Conservation (phyloP, 176 grass and related monocot species). For the Triticum urartu region DNA sequence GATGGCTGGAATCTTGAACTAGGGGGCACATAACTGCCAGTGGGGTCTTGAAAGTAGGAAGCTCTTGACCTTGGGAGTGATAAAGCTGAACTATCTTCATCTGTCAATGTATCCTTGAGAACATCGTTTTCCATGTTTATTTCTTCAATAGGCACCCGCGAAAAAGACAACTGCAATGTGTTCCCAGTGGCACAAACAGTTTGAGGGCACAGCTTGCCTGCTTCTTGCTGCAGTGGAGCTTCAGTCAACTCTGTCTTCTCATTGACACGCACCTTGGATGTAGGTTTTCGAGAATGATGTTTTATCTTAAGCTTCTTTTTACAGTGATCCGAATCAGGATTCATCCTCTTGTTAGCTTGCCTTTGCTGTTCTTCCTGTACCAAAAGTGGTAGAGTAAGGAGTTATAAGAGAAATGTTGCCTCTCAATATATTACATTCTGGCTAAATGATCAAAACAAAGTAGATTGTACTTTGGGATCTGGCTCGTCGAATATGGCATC, state of each 20-base stretch:
- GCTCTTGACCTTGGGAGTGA: background rate
- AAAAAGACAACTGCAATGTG: background rate
- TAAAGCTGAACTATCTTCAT: background rate
- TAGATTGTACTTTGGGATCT: slow-evolving; percentile 34
- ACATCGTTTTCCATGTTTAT: background rate
- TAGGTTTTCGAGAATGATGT: background rate
- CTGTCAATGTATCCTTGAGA: background rate
- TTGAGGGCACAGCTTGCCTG: background rate
- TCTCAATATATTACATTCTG: background rate
- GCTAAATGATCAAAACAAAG: slow-evolving; percentile 6
- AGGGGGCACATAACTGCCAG: background rate
- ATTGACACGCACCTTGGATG: slow-evolving; percentile 1
- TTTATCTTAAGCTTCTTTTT: slow-evolving; percentile 41
- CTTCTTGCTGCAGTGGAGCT: slow-evolving; percentile 5
- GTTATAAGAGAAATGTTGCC: background rate
- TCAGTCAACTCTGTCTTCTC: background rate
- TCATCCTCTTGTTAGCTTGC: slow-evolving; percentile 13
- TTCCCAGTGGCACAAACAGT: background rate
- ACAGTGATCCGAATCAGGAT: slow-evolving; percentile 16
- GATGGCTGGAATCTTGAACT: background rate
- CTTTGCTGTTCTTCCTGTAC: slow-evolving; percentile 33
- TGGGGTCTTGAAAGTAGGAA: slow-evolving; percentile 16
- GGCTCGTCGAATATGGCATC: slow-evolving; percentile 47
- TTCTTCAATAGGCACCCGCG: background rate
- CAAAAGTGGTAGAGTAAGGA: slow-evolving; percentile 12